Conservation (phyloP, 441 rosid species). For the Rhodomyrtus psidioides region DNA sequence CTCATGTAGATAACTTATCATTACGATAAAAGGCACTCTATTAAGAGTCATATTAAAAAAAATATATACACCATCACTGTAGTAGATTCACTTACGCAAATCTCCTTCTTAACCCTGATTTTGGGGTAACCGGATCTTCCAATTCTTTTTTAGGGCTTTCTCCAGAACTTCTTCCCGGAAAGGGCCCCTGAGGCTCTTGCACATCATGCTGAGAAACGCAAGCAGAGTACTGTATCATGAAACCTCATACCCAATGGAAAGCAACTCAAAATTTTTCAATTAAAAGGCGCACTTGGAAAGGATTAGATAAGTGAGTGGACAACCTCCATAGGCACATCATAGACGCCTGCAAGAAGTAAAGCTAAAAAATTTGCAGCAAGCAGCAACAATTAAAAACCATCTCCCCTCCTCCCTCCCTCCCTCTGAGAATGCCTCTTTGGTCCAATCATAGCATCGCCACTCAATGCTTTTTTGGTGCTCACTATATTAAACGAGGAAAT, state of each 20-base stretch:
- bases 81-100: constrained; percentile 30
- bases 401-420: neutral
- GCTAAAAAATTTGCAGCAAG: neutral
- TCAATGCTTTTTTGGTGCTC: neutral
- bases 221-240: neutral
- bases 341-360: neutral
- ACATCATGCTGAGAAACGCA: constrained; percentile 23
- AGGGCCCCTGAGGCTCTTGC: constrained; percentile 22
- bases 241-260: neutral
- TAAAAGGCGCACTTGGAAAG: neutral
- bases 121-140: constrained; percentile 28
- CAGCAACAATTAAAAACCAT: neutral
- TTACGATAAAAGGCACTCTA: neutral
- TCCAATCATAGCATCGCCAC: neutral
- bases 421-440: neutral
- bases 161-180: constrained; percentile 16
- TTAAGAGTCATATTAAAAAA: neutral
- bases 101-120: constrained; percentile 67
- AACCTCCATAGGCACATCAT: neutral
- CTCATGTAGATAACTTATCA: neutral
- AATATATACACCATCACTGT: neutral
- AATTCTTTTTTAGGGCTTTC: constrained; percentile 22
- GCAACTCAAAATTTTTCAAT: neutral
- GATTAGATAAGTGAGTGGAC: neutral
- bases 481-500: neutral